A percentile compares a stretch with the other conserved stretches of the same genome.
Conservation (phyloP, 768 basidiomycete species). For the Tulasnella sp. region DNA sequence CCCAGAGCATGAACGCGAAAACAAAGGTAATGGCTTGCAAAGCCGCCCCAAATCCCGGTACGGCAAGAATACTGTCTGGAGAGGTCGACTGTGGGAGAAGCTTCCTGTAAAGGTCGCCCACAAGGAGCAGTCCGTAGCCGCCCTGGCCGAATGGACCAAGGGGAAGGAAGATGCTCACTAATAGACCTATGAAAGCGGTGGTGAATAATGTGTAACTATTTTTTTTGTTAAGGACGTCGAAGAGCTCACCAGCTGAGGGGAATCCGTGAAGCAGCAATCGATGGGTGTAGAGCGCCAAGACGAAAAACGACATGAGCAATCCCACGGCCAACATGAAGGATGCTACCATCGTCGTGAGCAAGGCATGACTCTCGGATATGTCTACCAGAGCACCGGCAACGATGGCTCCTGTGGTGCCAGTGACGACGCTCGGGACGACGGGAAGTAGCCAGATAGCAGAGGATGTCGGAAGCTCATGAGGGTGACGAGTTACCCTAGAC, state of each 20-base stretch:
- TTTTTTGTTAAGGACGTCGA: background rate
- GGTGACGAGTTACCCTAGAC: conserved; percentile 50
- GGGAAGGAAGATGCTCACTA: conserved; percentile 30
- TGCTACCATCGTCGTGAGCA: conserved; percentile 41
- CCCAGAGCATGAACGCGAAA: conserved; percentile 50
- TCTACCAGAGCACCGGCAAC: conserved; percentile 42
- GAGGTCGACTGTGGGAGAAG: conserved; percentile 12
- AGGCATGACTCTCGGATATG: conserved; percentile 42
- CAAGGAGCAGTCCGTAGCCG: conserved; percentile 15
- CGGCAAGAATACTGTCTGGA: conserved; percentile 22
- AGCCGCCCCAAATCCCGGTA: conserved; percentile 29
- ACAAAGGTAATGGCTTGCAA: conserved; percentile 29
- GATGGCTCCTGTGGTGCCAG: conserved; percentile 56
- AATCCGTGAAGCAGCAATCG: conserved; percentile 21
- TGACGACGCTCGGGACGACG: conserved; percentile 64
- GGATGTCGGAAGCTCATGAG: conserved; percentile 49
- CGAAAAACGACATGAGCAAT: conserved; percentile 20
- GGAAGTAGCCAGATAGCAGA: conserved; percentile 67
- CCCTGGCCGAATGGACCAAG: conserved; percentile 31
- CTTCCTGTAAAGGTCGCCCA: background rate
- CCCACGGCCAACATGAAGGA: conserved; percentile 48
- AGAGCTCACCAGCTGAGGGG: background rate
- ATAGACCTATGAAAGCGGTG: conserved; percentile 13
- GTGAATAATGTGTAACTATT: background rate
- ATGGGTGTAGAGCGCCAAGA: conserved; percentile 21